Base-by-base conservation (phyloP, 1,284 basidiomycete species). In the Leccinum pachyderme region DNA sequence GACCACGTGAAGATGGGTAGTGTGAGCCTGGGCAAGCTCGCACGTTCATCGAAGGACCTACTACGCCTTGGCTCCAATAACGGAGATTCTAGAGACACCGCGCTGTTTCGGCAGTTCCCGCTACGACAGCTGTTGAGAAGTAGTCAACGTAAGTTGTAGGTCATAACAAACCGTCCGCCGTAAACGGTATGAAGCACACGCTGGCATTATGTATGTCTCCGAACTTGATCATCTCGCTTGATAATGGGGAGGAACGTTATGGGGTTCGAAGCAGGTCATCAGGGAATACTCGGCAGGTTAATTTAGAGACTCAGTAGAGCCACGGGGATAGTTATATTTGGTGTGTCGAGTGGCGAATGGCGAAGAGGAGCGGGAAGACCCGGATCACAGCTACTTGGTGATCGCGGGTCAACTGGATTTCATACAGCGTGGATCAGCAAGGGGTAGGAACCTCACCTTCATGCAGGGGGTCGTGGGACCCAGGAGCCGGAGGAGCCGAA, bases 241-340 rank as follows among this genome's bases (percentile, higher is more conserved):
- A 53, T 46, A 52, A 57, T 44, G 47, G 51, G 66, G 46, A 56
- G 63, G 67, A 66, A 64, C 65, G 63, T 56, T 57, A 57, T 51
- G 63, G 66, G 64, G 63, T 64, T 52, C 67, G 45, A 64, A 69
- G 49, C 43, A 29, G 27, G 45, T 12, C 47, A 49, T 52, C 32
- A 41, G 13, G 13, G 13, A 44, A 31, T 12, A 4, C 15, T 35
- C 35, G 25, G 39, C 33, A 45, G 50, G 37, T 53, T 58, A 6
- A 25, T 47, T 52, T 53, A 32, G 52, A 43, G 35, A 53, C 37
- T 43, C 46, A 57, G 44, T 13, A 15, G 50, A 59, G 35, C 6
- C 44, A 54, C 29, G 50, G 28, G 45, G 46, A 33, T 54, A 22
- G 45, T 25, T 53, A 13, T 18, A 29, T 11, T 46, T 33, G 41